Conservation (phyloP, 2,329 filamentous ascomycete species). For the Fusarium temperatum region DNA sequence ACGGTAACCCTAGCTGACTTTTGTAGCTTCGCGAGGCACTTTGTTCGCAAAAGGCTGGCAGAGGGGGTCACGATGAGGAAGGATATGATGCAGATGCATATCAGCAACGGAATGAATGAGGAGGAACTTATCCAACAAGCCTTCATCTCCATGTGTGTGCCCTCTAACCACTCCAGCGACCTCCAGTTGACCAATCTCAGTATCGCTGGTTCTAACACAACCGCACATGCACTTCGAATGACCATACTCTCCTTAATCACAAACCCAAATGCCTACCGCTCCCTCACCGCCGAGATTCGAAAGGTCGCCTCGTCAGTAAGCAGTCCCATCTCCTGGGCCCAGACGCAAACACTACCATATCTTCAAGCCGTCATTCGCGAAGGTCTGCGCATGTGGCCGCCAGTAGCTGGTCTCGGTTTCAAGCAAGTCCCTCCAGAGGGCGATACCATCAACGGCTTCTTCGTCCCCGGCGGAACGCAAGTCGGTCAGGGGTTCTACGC, state of each 20-base stretch:
- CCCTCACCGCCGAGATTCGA: constrained; percentile 57
- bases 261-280: constrained; percentile 52
- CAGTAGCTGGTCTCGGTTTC: constrained; percentile 63
- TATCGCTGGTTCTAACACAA: constrained; percentile 69
- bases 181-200: constrained; percentile 41
- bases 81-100: constrained; percentile 53
- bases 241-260: constrained; percentile 62
- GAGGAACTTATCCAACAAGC: constrained; percentile 51
- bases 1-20: not conserved
- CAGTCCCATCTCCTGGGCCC: constrained; percentile 53
- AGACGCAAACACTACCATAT: constrained; percentile 60
- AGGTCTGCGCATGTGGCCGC: constrained; percentile 64
- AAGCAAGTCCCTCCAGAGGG: constrained; percentile 62
- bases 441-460: constrained; percentile 59
- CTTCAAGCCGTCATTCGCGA: constrained; percentile 67
- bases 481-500: constrained; percentile 66
- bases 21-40: constrained; percentile 27
- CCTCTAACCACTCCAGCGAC: rapidly evolving
- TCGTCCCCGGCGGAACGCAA: constrained; percentile 61
- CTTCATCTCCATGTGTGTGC: constrained; percentile 50
- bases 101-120: constrained; percentile 48
- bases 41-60: constrained; percentile 36
- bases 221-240: constrained; percentile 62
- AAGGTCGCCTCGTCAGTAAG: constrained; percentile 48
- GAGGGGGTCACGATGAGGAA: constrained; percentile 33